Percentiles rank a stretch among this genome's conserved stretches.
Conservation (phyloP, 1,284 basidiomycete species). For the Sporisorium sorghi region DNA sequence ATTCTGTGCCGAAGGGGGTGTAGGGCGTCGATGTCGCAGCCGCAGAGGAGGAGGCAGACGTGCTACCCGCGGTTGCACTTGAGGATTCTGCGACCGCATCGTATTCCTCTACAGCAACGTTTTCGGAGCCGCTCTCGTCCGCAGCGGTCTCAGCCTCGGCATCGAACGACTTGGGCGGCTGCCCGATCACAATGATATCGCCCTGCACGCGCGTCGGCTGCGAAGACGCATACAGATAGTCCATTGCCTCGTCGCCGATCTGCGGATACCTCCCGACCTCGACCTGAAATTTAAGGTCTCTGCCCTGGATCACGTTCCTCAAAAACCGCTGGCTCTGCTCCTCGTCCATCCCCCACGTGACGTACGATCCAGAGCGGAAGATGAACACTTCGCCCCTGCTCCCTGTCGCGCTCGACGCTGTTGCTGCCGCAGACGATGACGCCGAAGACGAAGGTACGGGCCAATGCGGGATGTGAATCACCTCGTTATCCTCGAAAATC, state of each 20-base stretch:
- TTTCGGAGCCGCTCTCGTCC: background rate
- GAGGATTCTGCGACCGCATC: background rate
- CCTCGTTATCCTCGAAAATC: slow-evolving; percentile 65
- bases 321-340: slow-evolving; percentile 59
- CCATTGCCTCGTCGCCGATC: slow-evolving; percentile 67
- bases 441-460: slow-evolving; percentile 30
- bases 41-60: background rate
- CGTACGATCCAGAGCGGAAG: slow-evolving; percentile 64
- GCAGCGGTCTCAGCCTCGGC: slow-evolving; percentile 18
- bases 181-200: slow-evolving; percentile 65
- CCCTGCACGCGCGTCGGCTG: slow-evolving; percentile 64
- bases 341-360: slow-evolving; percentile 65
- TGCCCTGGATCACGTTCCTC: slow-evolving; percentile 52
- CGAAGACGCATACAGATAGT: slow-evolving; percentile 56
- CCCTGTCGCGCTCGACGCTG: background rate
- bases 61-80: background rate
- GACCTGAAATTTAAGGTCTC: slow-evolving; percentile 36
- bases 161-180: slow-evolving; percentile 47
- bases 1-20: slow-evolving; percentile 45
- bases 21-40: slow-evolving; percentile 3
- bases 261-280: slow-evolving; percentile 53
- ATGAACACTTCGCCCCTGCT: slow-evolving; percentile 63
- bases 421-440: background rate
- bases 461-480: slow-evolving; percentile 65
- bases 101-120: background rate